These are phyloP conservation scores for Lagenidium giganteum DNA, from an alignment of 352 stramenopile genomes.

Conservation along the genomic window DNA sequence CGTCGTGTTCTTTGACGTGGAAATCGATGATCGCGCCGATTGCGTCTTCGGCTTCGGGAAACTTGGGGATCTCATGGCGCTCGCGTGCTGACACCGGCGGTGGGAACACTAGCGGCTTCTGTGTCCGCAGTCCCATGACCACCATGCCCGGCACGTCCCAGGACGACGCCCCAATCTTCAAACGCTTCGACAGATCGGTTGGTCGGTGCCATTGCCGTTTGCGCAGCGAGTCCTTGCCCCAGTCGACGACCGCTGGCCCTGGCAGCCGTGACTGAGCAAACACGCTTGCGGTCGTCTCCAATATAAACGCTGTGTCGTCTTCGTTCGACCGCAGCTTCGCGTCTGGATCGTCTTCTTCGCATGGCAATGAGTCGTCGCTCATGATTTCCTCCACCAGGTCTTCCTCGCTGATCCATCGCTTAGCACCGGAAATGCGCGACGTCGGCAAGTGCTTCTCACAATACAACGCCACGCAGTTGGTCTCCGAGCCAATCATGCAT, in stretches of 20 bases:
- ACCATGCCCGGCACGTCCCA: constrained; percentile 27
- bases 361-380: constrained; percentile 34
- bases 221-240: no score
- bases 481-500: constrained; percentile 59
- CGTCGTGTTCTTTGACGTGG: constrained; percentile 39
- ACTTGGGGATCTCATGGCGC: constrained; percentile 32
- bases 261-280: no score
- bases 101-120: constrained; percentile 31
- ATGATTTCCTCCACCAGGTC: constrained; percentile 72
- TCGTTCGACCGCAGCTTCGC: constrained; percentile 42
- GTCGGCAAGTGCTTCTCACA: constrained; percentile 69
- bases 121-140: constrained; percentile 25
- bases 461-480: constrained; percentile 51
- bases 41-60: constrained; percentile 26
- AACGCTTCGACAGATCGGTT: constrained; percentile 16
- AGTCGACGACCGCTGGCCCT: no score
- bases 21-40: constrained; percentile 66
- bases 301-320: no score
- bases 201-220: no score
- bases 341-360: constrained; percentile 24
- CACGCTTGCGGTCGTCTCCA: constrained; percentile 17
- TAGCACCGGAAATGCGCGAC: constrained; percentile 51
- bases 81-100: constrained; percentile 12
- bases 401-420: constrained; percentile 71
- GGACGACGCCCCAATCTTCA: constrained; percentile 21